Percentiles rank a stretch among this genome's conserved stretches.
phyloP scores from a whole-genome alignment of 208 protist species.

The Leptomonas seymouri region DNA sequence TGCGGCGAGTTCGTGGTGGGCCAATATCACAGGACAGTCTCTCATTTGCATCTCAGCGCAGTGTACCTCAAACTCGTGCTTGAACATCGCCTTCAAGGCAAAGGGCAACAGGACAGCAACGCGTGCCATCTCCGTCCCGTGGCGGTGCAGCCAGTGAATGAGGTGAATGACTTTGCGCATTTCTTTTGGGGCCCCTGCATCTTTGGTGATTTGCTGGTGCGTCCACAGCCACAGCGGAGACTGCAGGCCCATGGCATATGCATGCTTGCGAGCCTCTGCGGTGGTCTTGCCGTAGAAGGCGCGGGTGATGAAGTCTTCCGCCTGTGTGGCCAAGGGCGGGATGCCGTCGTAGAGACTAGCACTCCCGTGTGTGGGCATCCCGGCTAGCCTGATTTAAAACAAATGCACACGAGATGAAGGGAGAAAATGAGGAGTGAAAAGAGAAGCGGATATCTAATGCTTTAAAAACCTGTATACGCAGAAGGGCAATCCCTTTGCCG shows the following conservation, averaged over 20 bases:
- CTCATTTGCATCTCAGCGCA: slow-evolving; percentile 22
- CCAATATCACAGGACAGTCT: slow-evolving; percentile 50
- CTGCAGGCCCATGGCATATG: slow-evolving; percentile 66
- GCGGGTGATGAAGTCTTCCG: slow-evolving; percentile 66
- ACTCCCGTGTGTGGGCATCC: slow-evolving; percentile 9
- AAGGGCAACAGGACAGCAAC: slow-evolving; percentile 74
- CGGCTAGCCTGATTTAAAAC: neutral
- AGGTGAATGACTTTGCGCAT: slow-evolving; percentile 60
- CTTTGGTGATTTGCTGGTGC: slow-evolving; percentile 38
- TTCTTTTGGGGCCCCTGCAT: slow-evolving; percentile 39
- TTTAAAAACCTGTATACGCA: no score
- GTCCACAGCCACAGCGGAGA: slow-evolving; percentile 87
- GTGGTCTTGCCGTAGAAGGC: slow-evolving; percentile 62
- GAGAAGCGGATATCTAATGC: neutral
- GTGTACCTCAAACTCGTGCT: slow-evolving; percentile 33
- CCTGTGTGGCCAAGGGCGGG: slow-evolving; percentile 34
- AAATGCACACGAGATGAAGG: neutral
- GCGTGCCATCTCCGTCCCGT: slow-evolving; percentile 41
- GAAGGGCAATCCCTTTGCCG: no score
- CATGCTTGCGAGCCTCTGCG: slow-evolving; percentile 25
- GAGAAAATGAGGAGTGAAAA: slow-evolving; percentile 8
- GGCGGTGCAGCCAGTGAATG: slow-evolving; percentile 66
- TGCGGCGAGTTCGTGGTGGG: slow-evolving; percentile 77
- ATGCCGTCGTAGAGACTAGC: slow-evolving; percentile 30
- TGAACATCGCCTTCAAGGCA: slow-evolving; percentile 51